Percentiles rank a stretch among this genome's conserved stretches.
Evolutionary conservation across 495 filamentous ascomycete species (phyloP).

Genomic region (Penicillium angulare): DNA sequence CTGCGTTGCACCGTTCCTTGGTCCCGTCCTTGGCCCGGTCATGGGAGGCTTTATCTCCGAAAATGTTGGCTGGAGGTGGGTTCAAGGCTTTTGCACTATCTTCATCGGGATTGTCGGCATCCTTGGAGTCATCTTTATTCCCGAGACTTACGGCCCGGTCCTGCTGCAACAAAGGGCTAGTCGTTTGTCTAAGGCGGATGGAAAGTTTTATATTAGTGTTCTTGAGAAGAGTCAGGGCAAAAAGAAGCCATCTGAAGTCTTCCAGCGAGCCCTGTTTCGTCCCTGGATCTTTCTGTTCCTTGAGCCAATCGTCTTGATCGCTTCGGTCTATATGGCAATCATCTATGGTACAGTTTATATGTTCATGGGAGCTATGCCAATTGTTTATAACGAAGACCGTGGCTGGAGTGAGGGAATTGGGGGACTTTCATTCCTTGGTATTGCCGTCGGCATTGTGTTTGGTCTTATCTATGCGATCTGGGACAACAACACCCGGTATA

Average conservation of each 20-base stretch:
- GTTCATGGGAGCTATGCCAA: constrained; percentile 70
- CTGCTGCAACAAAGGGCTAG: constrained; percentile 52
- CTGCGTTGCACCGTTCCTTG: constrained; percentile 55
- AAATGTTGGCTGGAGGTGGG: constrained; percentile 59
- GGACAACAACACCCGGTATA: constrained; percentile 13
- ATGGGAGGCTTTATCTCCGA: constrained; percentile 56
- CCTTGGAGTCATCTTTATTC: constrained; percentile 41
- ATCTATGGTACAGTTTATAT: constrained; percentile 70
- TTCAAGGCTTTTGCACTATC: constrained; percentile 44
- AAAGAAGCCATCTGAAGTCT: constrained; percentile 35
- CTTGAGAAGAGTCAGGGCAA: constrained; percentile 41
- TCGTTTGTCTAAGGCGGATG: constrained; percentile 50
- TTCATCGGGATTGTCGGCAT: constrained; percentile 30
- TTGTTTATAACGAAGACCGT: constrained; percentile 67
- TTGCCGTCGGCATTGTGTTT: constrained; percentile 9
- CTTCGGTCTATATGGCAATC: constrained; percentile 64
- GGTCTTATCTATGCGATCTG: constrained; percentile 9
- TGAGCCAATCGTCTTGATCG: constrained; percentile 59
- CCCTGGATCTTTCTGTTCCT: constrained; percentile 57
- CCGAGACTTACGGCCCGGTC: constrained; percentile 61
- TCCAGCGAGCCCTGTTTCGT: constrained; percentile 42
- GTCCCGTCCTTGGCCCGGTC: constrained; percentile 55
- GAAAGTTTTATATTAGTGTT: constrained; percentile 50
- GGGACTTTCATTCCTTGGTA: constrained; percentile 60
- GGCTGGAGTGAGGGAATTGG: constrained; percentile 63